Evolutionary conservation across 2,329 filamentous ascomycete genomes (phyloP).

Genomic region (Colletotrichum tropicale): DNA sequence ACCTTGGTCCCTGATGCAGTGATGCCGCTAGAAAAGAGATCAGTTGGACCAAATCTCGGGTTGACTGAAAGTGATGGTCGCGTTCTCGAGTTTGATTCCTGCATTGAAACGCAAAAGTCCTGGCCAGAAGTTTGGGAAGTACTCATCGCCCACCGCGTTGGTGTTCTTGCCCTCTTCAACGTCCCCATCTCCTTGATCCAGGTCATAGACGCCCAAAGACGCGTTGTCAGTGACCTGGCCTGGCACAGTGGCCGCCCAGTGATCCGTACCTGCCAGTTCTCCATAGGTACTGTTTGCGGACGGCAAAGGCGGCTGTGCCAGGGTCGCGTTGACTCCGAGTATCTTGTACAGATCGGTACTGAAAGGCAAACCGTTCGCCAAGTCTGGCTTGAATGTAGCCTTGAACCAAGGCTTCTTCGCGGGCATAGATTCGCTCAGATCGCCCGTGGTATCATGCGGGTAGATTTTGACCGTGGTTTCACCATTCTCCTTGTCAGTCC

Average conservation of each 20-base stretch:
- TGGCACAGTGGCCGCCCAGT: constrained; percentile 45
- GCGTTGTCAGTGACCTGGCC: constrained; percentile 1
- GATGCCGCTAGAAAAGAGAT: not conserved
- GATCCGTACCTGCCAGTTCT: constrained; percentile 50
- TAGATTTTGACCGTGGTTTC: constrained; percentile 45
- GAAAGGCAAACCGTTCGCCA: constrained; percentile 46
- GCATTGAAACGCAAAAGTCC: not conserved
- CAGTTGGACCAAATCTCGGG: not conserved
- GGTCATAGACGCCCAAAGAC: not conserved
- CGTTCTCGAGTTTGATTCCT: not conserved
- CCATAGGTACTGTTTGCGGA: constrained; percentile 35
- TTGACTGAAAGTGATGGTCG: not conserved
- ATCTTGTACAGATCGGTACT: constrained; percentile 40
- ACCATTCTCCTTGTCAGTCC: constrained; percentile 38
- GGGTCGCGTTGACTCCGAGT: constrained; percentile 44
- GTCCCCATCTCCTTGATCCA: not conserved
- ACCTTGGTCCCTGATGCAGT: not conserved
- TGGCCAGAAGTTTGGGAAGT: constrained; percentile 9
- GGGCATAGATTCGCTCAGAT: constrained; percentile 34
- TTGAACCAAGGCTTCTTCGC: constrained; percentile 47
- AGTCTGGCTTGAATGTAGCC: constrained; percentile 44
- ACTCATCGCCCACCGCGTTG: not conserved
- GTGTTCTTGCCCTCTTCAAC: not conserved
- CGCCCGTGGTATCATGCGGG: constrained; percentile 41
- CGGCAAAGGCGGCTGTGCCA: constrained; percentile 54